These are phyloP conservation scores for Fulvia fulva DNA, from an alignment of 2,329 filamentous ascomycete genomes.

Conservation along the genomic window DNA sequence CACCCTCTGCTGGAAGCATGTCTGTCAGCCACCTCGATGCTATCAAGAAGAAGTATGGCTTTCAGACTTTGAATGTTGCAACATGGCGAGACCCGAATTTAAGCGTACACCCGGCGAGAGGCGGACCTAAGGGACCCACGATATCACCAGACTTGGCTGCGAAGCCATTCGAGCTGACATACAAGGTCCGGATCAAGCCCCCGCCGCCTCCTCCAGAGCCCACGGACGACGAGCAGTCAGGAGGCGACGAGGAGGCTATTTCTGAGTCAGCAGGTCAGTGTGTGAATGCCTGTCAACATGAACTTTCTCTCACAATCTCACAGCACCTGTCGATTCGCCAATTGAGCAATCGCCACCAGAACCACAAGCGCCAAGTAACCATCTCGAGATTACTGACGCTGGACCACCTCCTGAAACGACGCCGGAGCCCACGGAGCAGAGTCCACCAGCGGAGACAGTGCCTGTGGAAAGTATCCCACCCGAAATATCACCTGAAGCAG, in stretches of 20 bases:
- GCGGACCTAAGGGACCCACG: conserved; percentile 20
- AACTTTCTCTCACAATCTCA: background rate
- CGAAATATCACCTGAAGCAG: background rate
- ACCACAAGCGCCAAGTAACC: background rate
- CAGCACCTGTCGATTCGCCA: background rate
- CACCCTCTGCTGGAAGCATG: conserved; percentile 8
- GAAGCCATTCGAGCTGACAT: conserved; percentile 21
- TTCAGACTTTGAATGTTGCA: conserved; percentile 23
- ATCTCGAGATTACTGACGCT: background rate
- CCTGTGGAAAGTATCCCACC: background rate
- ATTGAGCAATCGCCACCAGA: background rate
- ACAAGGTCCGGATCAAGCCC: conserved; percentile 23
- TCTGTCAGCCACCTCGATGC: conserved; percentile 12
- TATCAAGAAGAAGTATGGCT: conserved; percentile 24
- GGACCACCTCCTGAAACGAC: background rate
- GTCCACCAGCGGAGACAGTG: background rate
- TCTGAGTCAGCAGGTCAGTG: background rate
- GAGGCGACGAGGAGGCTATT: conserved; percentile 9
- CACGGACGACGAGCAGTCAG: conserved; percentile 26
- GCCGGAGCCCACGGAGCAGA: background rate
- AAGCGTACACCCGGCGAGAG: conserved; percentile 25
- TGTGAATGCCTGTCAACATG: background rate
- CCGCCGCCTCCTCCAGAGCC: conserved; percentile 19
- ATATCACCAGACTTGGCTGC: conserved; percentile 23
- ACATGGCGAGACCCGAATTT: conserved; percentile 27